Evolutionary conservation across 345 rosid species (phyloP), one percentile per base, ranked within the genome.

Genomic region (Anastatica hierochuntica): DNA sequence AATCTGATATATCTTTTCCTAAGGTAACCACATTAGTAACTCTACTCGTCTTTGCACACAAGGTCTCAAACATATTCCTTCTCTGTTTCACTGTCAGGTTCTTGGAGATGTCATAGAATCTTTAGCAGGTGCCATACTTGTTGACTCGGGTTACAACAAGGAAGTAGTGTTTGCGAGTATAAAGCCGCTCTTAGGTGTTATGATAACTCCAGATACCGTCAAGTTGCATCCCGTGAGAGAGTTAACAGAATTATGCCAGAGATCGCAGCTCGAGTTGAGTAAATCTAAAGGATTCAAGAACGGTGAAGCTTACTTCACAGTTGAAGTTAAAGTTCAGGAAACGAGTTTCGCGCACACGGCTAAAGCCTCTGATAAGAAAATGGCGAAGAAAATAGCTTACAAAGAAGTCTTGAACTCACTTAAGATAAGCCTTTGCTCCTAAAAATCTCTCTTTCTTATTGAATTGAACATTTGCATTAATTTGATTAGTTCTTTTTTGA

Each of bases 91-190:
- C n/a, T 13, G 2, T 40, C 68, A 92, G 98, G 95, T 78, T 15
- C 88, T 92, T 10, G 98, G 90, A 58, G 97, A 92, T 63, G 66
- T 92, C 3, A 76, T 92, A 1, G 97, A 92, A 63, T 85, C 98
- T 3, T 53, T 92, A 29, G 95, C 88, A 0, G 98, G 98, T 5
- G 98, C 98, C 2, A 88, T 92, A 43, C 50, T 72, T 14, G 83
- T 88, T 16, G 98, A 92, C 68, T 88, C 97, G 0, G 88, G 83
- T 21, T 77, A 72, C 74, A 29, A 78, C 55, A 92, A 75, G 58
- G 78, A 76, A 26, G 43, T 12, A 3, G 95, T 83, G 19, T 83
- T 78, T 54, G 51, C 49, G 35, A 76, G 92, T 51, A 76, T 92
- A 20, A 67, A 74, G 53, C 92, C 94, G 5, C 79, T 90, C 15